These are phyloP conservation scores for Cochlearia excelsa DNA, from an alignment of 345 rosid species.

Conservation along the genomic window DNA sequence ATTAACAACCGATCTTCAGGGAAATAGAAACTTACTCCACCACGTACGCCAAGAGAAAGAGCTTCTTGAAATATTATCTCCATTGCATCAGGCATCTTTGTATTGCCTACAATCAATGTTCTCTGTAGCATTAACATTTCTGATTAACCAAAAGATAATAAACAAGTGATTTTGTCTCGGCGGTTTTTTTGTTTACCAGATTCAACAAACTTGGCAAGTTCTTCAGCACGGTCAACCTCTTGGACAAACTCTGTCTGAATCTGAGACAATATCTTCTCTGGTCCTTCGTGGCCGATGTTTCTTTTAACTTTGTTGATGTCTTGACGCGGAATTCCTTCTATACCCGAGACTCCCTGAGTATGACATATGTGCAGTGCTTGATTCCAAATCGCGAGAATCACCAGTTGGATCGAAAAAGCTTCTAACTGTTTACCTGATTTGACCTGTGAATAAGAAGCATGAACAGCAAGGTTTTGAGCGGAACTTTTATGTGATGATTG, in stretches of 20 bases:
- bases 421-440: conserved; percentile 56
- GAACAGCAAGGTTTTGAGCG: not conserved
- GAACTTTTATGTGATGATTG: not conserved
- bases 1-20: not conserved
- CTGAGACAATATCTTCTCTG: conserved; percentile 54
- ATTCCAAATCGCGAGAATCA: conserved; percentile 95
- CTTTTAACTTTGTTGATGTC: conserved; percentile 49
- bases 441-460: conserved; percentile 42
- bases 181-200: conserved; percentile 52
- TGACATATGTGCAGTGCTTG: conserved; percentile 93
- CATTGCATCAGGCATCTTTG: conserved; percentile 94
- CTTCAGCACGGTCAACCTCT: conserved; percentile 85
- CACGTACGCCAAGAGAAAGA: conserved; percentile 67
- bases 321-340: conserved; percentile 73
- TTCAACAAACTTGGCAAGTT: conserved; percentile 72
- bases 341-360: conserved; percentile 84
- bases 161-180: conserved; percentile 10
- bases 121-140: conserved; percentile 1
- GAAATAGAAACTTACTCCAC: conserved; percentile 62
- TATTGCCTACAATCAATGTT: conserved; percentile 51
- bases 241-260: conserved; percentile 74
- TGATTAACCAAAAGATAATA: not conserved
- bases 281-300: conserved; percentile 39
- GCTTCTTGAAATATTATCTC: conserved; percentile 91
- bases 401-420: conserved; percentile 95